Conservation (phyloP, 2,329 filamentous ascomycete species). For the Xylariaceae sp. region DNA sequence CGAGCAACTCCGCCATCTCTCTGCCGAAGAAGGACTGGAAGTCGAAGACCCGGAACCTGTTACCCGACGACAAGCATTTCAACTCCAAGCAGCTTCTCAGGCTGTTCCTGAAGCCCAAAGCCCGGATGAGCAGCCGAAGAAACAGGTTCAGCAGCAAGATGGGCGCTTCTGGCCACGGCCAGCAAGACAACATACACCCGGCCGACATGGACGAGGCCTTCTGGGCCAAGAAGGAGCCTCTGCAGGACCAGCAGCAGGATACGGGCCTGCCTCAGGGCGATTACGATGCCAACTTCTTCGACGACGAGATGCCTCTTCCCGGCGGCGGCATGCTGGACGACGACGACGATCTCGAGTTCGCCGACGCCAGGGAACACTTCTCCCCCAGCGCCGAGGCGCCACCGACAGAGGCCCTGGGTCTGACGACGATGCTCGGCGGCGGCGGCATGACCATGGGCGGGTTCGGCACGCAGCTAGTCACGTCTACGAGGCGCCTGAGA, state of each 20-base stretch:
- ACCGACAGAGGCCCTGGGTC: conserved; percentile 41
- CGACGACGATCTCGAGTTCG: conserved; percentile 69
- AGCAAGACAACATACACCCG: conserved; percentile 52
- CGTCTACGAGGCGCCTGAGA: conserved; percentile 55
- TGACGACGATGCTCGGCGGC: conserved; percentile 46
- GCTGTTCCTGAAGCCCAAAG: conserved; percentile 92
- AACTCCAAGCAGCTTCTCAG: conserved; percentile 85
- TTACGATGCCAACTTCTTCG: conserved; percentile 98
- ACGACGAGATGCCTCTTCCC: conserved; percentile 68
- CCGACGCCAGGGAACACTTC: conserved; percentile 74
- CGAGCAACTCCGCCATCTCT: conserved; percentile 74
- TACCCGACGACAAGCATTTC: conserved; percentile 98
- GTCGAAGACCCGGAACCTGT: conserved; percentile 83
- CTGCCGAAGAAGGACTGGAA: conserved; percentile 94
- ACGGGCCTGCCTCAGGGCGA: conserved; percentile 61
- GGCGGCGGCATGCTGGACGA: conserved; percentile 55
- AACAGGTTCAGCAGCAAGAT: conserved; percentile 42
- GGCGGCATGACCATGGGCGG: conserved; percentile 45
- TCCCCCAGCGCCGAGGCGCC: conserved; percentile 56
- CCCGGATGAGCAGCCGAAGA: conserved; percentile 66
- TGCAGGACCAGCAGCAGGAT: conserved; percentile 45
- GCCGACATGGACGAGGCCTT: conserved; percentile 92
- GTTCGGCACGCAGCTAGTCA: conserved; percentile 64
- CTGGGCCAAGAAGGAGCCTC: conserved; percentile 71
- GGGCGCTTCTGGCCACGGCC: conserved; percentile 38